Percentiles rank a stretch among this genome's conserved stretches.
Conservation (phyloP, 129 eudicot species). For the Gnaphalium uliginosum region DNA sequence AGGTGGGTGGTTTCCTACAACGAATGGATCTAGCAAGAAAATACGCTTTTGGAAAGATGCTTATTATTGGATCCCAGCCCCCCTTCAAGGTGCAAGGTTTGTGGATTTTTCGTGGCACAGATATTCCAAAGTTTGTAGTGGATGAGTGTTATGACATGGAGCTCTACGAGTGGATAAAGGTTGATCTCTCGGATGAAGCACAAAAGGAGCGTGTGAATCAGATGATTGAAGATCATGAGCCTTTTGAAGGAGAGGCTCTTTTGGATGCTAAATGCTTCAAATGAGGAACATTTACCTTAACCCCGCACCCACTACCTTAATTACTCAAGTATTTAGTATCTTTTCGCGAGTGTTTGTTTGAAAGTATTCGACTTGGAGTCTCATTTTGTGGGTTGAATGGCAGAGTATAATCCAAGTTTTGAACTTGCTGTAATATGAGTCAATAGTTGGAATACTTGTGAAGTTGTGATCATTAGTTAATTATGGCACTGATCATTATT, state of each 20-base stretch:
- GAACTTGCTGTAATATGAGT: no score
- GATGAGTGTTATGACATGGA: conserved; percentile 92
- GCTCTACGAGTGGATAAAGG: conserved; percentile 78
- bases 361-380: no score
- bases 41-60: conserved; percentile 88
- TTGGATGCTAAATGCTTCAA: conserved; percentile 93
- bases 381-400: no score
- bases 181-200: conserved; percentile 61
- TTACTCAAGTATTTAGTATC: not conserved
- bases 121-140: conserved; percentile 74
- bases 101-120: conserved; percentile 86
- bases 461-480: no score
- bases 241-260: conserved; percentile 76
- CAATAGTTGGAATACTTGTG: no score
- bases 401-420: no score
- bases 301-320: not conserved
- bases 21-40: conserved; percentile 87
- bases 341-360: not conserved
- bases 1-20: conserved; percentile 84
- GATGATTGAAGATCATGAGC: conserved; percentile 86
- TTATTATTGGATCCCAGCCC: conserved; percentile 64
- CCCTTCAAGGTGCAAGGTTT: conserved; percentile 85
- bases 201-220: conserved; percentile 85
- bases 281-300: conserved; percentile 32
- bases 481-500: no score